Percentiles rank a stretch among this genome's conserved stretches.
These are phyloP conservation scores for Protomyces arabidopsidicola DNA, from an alignment of 1,139 yeast species.

Conservation along the genomic window DNA sequence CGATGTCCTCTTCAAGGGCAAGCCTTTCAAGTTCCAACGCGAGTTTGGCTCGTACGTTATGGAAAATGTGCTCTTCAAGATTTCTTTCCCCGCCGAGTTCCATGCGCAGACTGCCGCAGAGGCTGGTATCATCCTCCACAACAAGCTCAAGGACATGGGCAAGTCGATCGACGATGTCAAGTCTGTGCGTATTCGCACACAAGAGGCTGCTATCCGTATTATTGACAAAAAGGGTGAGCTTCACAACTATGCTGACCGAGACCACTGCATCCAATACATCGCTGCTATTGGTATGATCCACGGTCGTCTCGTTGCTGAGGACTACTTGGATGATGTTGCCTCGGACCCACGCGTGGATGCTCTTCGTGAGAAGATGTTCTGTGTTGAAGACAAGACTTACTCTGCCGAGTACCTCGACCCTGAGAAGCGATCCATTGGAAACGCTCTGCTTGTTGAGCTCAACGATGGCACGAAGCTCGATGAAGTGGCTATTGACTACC, in stretches of 20 bases:
- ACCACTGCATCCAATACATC: constrained; percentile 61
- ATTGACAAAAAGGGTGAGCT: constrained; percentile 57
- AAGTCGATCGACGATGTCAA: constrained; percentile 49
- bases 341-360: constrained; percentile 51
- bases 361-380: constrained; percentile 52
- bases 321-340: constrained; percentile 52
- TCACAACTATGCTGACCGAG: constrained; percentile 59
- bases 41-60: constrained; percentile 55
- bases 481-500: constrained; percentile 53
- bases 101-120: constrained; percentile 65
- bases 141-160: constrained; percentile 43
- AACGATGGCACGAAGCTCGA: constrained; percentile 53
- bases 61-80: constrained; percentile 58
- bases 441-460: constrained; percentile 49
- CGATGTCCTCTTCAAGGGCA: constrained; percentile 53
- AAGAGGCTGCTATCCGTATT: constrained; percentile 57
- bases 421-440: constrained; percentile 54
- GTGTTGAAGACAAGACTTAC: constrained; percentile 50
- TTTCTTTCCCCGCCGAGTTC: constrained; percentile 62
- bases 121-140: constrained; percentile 49
- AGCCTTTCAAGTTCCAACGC: constrained; percentile 52
- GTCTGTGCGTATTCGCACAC: constrained; percentile 51
- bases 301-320: constrained; percentile 55
- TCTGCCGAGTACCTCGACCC: constrained; percentile 54
- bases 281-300: constrained; percentile 52